phyloP scores from a whole-genome alignment of 306 rosid species.

The Herpetospermum pedunculosum region DNA sequence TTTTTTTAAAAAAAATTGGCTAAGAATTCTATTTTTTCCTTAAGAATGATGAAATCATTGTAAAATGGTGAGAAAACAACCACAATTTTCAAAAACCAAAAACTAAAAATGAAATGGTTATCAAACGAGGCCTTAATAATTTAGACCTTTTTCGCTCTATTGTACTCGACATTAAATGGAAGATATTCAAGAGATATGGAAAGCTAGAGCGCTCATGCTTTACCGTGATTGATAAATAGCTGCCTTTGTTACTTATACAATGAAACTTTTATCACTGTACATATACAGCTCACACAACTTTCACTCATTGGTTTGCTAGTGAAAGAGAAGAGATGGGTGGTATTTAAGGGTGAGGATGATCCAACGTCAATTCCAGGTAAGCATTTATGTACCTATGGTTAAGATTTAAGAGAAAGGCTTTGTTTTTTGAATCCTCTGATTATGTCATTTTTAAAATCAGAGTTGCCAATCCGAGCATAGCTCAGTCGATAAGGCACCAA shows the following conservation, averaged over 20 bases:
- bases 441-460: background rate
- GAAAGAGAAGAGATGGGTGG: conserved; percentile 98
- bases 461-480: too few species aligned
- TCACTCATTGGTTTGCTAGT: conserved; percentile 29
- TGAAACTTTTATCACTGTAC: background rate
- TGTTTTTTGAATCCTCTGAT: background rate
- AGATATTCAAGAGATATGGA: background rate
- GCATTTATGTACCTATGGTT: background rate
- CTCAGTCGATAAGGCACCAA: too few species aligned
- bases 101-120: too few species aligned
- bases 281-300: background rate
- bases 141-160: background rate
- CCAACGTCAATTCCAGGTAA: conserved; percentile 88
- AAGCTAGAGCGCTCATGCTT: background rate
- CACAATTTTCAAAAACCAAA: too few species aligned
- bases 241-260: background rate
- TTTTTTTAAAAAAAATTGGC: too few species aligned
- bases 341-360: conserved; percentile 81
- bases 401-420: background rate
- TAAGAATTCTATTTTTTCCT: too few species aligned
- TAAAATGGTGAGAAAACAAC: too few species aligned
- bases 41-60: too few species aligned
- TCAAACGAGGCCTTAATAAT: background rate
- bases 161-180: background rate
- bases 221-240: background rate